phyloP scores from a whole-genome alignment of 2,329 filamentous ascomycete species.

The Diaporthe aspalathi region DNA sequence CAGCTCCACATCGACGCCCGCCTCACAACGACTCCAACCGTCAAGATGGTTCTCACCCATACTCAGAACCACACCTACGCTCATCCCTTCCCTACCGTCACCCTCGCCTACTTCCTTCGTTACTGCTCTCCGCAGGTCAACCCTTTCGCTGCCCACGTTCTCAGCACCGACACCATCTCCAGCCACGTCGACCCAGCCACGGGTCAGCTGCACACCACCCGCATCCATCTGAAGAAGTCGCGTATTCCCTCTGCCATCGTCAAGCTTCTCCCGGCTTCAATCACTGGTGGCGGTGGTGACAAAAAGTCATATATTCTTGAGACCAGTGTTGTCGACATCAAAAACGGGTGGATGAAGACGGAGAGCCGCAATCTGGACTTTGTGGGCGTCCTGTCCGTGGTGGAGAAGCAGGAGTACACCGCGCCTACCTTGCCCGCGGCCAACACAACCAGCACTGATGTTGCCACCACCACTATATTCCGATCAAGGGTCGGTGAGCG shows the following conservation, averaged over 20 bases:
- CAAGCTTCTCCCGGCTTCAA: constrained; percentile 77
- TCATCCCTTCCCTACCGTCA: constrained; percentile 86
- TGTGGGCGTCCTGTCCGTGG: constrained; percentile 81
- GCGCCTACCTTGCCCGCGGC: constrained; percentile 47
- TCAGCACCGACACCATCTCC: constrained; percentile 85
- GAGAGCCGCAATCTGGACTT: constrained; percentile 86
- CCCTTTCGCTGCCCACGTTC: constrained; percentile 83
- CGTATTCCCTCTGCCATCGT: constrained; percentile 80
- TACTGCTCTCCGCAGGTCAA: constrained; percentile 79
- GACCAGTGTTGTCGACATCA: constrained; percentile 81
- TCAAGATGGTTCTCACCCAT: constrained; percentile 71
- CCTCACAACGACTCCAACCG: constrained; percentile 33
- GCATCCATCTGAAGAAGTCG: constrained; percentile 84
- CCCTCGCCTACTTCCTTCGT: constrained; percentile 88
- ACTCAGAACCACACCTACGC: constrained; percentile 78
- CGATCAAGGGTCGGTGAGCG: constrained; percentile 78
- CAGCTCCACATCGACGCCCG: constrained; percentile 30
- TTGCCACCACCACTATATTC: constrained; percentile 80
- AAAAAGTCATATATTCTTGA: constrained; percentile 86
- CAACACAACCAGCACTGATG: constrained; percentile 65
- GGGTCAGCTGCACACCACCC: constrained; percentile 80
- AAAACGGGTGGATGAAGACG: constrained; percentile 84
- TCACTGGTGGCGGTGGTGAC: constrained; percentile 73
- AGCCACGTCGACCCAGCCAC: constrained; percentile 78
- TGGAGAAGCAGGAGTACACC: constrained; percentile 79